Base-by-base conservation (phyloP, 352 stramenopile species). In the Pythium aphanidermatum region DNA sequence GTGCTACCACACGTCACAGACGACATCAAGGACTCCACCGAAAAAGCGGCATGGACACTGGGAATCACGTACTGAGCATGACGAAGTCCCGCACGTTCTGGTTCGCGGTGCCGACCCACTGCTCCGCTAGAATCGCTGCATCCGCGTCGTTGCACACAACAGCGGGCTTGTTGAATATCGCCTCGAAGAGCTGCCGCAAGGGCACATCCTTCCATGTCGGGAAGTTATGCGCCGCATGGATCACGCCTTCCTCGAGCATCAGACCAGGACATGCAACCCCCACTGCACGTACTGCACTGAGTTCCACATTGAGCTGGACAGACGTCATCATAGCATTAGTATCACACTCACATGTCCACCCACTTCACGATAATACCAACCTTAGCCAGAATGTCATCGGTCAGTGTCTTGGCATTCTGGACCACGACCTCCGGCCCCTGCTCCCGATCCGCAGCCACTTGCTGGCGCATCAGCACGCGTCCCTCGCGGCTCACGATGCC, bases 51-150 rank as follows among this genome's bases (percentile, higher is more conserved):
- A n/a, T n/a, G n/a, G n/a, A n/a, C n/a, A n/a, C n/a, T n/a, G n/a
- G n/a, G n/a, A n/a, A n/a, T n/a, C n/a, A 58, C 67, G 42, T 74
- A 93, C 81, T 91, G 12, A 93, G 53, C 81, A 93, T 93, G 61
- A 90, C 71, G 34, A 91, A 87, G 46, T 83, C 70, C 38, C 76
- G 65, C 30, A 91, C 53, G 24, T 58, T 55, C 10, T 55, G 52
- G 37, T 76, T 81, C 9, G 81, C 81, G 6, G 60, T 73, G 41
- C 81, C 81, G 21, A 91, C 70, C 81, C 78, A 93, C 39, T 86
- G 66, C 53, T 93, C 81, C 8, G 81, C 81, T 39, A 88, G 45
- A 37, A 91, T 80, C 47, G 81, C 81, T 10, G 81, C 81, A 46
- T 92, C 81, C 3, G 81, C 81, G 36, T 92, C 81, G 21, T 92